Evolutionary conservation across 2,329 filamentous ascomycete genomes (phyloP).

Genomic region (Blastomyces emzantsi): DNA sequence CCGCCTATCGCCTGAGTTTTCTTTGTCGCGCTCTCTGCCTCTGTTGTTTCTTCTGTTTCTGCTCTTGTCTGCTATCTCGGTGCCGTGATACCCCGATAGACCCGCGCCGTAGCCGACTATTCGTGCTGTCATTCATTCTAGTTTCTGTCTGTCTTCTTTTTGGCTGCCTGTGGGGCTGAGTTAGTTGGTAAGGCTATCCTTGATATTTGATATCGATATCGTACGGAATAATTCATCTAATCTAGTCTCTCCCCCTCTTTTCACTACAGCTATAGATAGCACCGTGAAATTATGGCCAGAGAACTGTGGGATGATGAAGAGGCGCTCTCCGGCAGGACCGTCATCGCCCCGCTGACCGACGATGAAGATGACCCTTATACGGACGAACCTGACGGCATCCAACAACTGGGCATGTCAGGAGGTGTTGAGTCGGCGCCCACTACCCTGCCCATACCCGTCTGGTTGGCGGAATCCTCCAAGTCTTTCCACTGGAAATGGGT

Average conservation of each 20-base stretch:
- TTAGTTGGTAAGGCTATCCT: background rate
- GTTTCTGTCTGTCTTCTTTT: background rate
- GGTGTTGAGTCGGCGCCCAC: slow-evolving; percentile 1
- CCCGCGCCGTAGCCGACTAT: background rate
- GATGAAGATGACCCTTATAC: slow-evolving; percentile 28
- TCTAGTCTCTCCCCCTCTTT: background rate
- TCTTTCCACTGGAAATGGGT: slow-evolving; percentile 42
- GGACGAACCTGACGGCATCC: slow-evolving; percentile 27
- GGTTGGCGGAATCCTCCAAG: slow-evolving; percentile 41
- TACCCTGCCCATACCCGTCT: slow-evolving; percentile 36
- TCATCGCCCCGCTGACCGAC: slow-evolving; percentile 28
- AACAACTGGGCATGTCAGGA: slow-evolving; percentile 12
- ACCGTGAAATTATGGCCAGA: slow-evolving; percentile 23
- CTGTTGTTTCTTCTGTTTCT: background rate
- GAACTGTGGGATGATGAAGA: slow-evolving; percentile 25
- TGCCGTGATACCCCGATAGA: background rate
- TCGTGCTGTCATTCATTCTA: background rate
- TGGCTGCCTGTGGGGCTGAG: background rate
- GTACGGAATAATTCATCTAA: background rate
- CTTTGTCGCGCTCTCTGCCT: background rate
- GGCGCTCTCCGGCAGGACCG: slow-evolving; percentile 23
- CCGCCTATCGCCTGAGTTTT: no score
- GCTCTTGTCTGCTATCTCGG: background rate
- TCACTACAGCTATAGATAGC: background rate
- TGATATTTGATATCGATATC: background rate